phyloP scores from a whole-genome alignment of 305 asterid genomes.

The Rubia tinctorum region DNA sequence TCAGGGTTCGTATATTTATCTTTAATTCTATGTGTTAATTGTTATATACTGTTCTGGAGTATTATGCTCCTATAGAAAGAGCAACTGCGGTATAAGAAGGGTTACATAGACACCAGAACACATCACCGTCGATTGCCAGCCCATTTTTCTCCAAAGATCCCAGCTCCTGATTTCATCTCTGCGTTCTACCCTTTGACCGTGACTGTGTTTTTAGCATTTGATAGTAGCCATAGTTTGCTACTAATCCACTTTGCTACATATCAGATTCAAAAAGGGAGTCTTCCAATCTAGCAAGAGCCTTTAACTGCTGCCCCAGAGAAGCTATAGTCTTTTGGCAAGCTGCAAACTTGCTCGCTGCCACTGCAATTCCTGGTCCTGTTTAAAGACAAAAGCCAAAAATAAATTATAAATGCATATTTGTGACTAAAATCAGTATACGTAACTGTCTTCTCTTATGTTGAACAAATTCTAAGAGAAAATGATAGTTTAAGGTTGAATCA shows the following conservation, averaged over 20 bases:
- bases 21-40: background rate
- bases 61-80: background rate
- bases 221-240: background rate
- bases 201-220: background rate
- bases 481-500: too few species aligned
- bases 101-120: background rate
- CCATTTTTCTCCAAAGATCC: background rate
- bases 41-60: background rate
- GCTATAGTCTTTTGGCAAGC: slow-evolving; percentile 89
- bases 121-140: background rate
- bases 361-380: slow-evolving; percentile 68
- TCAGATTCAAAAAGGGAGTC: slow-evolving; percentile 55
- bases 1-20: background rate
- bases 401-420: background rate
- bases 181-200: background rate
- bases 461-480: background rate
- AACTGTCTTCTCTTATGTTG: background rate
- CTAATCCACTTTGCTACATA: slow-evolving; percentile 15
- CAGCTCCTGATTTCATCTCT: background rate
- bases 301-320: slow-evolving; percentile 73
- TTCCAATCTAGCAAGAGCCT: slow-evolving; percentile 61
- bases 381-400: slow-evolving; percentile 10
- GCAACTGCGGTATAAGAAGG: background rate
- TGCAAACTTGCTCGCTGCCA: slow-evolving; percentile 66
- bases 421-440: background rate